Base-by-base conservation (phyloP, 148 eudicot species). In the Rhododendron henanense region DNA sequence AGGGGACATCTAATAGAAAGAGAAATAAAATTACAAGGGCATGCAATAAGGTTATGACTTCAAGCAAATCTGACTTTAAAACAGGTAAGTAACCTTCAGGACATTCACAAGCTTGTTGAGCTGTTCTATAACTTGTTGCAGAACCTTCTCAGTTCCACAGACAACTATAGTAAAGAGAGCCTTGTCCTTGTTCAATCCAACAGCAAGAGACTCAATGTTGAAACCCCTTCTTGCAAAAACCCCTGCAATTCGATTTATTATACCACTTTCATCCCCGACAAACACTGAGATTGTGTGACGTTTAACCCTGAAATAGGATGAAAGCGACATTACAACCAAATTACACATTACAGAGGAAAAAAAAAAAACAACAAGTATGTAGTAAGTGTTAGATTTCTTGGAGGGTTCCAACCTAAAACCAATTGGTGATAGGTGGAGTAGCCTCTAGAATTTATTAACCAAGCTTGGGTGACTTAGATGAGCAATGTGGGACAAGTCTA, bases 241-340 rank as follows among this genome's bases (percentile, higher is more conserved):
- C 8, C 98, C 98, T 28, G 98, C 95, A 84, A 96, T 94, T 79
- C 98, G 90, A 87, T 96, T 93, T 85, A 96, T 94, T 65, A 96
- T 96, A 55, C 98, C 98, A 90, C 98, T 92, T 91, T 96, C 98
- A 84, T 96, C 98, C 86, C 98, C 98, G 85, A 96, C 98, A 87
- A 92, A 94, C 41, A 96, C 96, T 10, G 96, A 94, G 37, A 96
- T 94, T 3, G 98, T 94, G 86, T 93, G 98, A 41, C 94, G 93
- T 88, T 89, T 91, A 82, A 91, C 90, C 89, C 99, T 96, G 90
- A 50, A 85, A 82, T 67, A 48, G 2, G 25, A 48, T 21, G 18
- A 61, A 82, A 21, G 7, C 7, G 10, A 61, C n/a, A 61, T 61
- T 82, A 39, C 8, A 28, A 50, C 41, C 63, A 51, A 51, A 14